phyloP scores from a whole-genome alignment of 139 green algal species.

The Coelastrella sp. region DNA sequence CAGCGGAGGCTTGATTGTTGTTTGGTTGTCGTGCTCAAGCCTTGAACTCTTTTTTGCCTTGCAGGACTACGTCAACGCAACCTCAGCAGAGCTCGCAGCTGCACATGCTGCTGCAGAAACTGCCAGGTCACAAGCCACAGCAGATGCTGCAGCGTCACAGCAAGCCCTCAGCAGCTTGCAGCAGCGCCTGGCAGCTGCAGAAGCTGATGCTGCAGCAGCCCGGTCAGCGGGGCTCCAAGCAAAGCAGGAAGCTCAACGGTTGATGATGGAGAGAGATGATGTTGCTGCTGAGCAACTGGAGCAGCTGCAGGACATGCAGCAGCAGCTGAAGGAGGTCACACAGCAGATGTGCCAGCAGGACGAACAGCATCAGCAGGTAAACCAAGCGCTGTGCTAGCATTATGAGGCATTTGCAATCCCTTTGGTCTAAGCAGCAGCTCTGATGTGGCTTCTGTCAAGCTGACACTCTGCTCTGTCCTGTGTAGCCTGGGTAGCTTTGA shows the following conservation, averaged over 20 bases:
- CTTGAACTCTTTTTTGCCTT: neutral
- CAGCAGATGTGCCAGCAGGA: neutral
- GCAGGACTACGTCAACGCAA: slow-evolving; percentile 2
- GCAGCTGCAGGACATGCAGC: slow-evolving; percentile 25
- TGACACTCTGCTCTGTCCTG: no score
- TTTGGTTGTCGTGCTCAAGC: neutral
- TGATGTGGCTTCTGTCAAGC: no score
- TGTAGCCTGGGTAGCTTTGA: no score
- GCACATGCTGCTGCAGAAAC: neutral
- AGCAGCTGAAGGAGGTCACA: slow-evolving; percentile 15
- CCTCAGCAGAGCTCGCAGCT: slow-evolving; percentile 5
- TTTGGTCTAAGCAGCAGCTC: no score
- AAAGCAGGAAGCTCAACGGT: neutral
- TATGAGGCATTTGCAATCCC: no score
- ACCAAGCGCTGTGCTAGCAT: no score
- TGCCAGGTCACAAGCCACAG: neutral
- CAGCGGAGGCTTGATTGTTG: no score
- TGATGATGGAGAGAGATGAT: slow-evolving; percentile 13
- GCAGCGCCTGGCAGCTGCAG: slow-evolving; percentile 16
- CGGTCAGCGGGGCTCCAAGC: neutral
- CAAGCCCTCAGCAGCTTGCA: neutral
- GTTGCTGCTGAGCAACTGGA: slow-evolving; percentile 4
- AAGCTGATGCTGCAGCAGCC: slow-evolving; percentile 28
- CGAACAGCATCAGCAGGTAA: slow-evolving; percentile 7
- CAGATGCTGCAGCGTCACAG: neutral